Percentiles rank a stretch among this genome's conserved stretches.
Evolutionary conservation across 2,329 filamentous ascomycete genomes (phyloP).

Genomic region (Pestalotiopsis sp.): DNA sequence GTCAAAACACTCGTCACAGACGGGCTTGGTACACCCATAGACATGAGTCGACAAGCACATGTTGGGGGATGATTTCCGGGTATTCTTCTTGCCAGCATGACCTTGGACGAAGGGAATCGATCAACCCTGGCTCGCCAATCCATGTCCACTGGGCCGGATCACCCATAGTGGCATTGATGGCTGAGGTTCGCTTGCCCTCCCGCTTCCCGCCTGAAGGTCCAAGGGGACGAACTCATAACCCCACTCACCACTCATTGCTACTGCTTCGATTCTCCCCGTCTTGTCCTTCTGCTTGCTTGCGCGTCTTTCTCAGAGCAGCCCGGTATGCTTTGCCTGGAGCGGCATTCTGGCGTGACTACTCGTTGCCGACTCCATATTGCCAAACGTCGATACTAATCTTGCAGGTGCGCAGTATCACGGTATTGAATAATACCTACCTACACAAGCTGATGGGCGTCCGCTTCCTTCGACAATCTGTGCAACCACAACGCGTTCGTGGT

Average conservation of each 20-base stretch:
- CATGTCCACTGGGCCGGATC: neutral
- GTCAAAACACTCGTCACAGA: neutral
- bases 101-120: neutral
- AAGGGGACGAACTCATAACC: neutral
- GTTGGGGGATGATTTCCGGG: neutral
- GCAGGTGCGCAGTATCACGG: neutral
- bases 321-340: neutral
- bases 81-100: neutral
- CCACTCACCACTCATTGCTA: neutral
- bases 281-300: constrained; percentile 1
- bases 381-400: neutral
- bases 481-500: neutral
- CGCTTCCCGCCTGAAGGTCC: constrained; percentile 3
- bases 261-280: neutral
- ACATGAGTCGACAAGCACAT: neutral
- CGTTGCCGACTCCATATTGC: no score
- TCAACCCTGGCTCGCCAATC: neutral
- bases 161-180: constrained; percentile 7
- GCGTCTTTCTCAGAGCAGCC: neutral
- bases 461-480: neutral
- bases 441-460: neutral
- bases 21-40: neutral
- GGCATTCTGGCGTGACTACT: neutral
- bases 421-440: neutral
- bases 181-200: neutral